These are phyloP conservation scores for Diplocarpon rosae DNA, from an alignment of 2,329 filamentous ascomycete species.

Conservation along the genomic window DNA sequence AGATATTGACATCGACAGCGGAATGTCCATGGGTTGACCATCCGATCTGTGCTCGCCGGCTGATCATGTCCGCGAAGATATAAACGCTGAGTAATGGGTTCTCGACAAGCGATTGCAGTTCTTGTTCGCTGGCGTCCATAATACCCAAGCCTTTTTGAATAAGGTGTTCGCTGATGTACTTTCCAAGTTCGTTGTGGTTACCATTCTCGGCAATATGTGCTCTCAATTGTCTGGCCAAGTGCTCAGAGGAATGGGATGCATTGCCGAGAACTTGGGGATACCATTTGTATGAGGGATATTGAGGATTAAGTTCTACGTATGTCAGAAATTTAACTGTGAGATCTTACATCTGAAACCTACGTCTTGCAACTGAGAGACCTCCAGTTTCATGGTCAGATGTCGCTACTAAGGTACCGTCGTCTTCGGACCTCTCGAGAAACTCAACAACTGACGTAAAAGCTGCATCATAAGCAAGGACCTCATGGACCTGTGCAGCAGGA, in stretches of 20 bases:
- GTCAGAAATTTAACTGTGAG: conserved; percentile 1
- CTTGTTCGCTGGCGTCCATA: conserved; percentile 55
- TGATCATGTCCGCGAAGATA: conserved; percentile 75
- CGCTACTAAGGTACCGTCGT: conserved; percentile 69
- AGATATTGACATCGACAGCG: conserved; percentile 93
- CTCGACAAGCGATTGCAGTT: conserved; percentile 56
- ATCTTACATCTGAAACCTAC: conserved; percentile 32
- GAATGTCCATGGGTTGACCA: conserved; percentile 94
- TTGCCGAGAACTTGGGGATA: conserved; percentile 73
- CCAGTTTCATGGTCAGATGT: conserved; percentile 97
- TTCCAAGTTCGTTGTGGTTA: conserved; percentile 31
- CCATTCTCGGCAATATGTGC: conserved; percentile 37
- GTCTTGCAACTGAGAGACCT: conserved; percentile 71
- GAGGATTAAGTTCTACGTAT: conserved; percentile 39
- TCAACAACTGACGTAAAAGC: conserved; percentile 74
- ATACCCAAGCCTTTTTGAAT: conserved; percentile 66
- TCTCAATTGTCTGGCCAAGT: conserved; percentile 52
- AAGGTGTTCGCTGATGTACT: conserved; percentile 59
- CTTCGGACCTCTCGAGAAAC: conserved; percentile 65
- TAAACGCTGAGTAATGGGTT: conserved; percentile 42
- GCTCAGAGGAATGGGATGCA: conserved; percentile 63
- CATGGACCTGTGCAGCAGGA: conserved; percentile 73
- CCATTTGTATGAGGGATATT: conserved; percentile 66
- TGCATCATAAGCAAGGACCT: conserved; percentile 91
- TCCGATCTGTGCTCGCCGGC: conserved; percentile 75